Evolutionary conservation across 2,329 filamentous ascomycete genomes (phyloP).

Genomic region (Lecanicillium sp.): DNA sequence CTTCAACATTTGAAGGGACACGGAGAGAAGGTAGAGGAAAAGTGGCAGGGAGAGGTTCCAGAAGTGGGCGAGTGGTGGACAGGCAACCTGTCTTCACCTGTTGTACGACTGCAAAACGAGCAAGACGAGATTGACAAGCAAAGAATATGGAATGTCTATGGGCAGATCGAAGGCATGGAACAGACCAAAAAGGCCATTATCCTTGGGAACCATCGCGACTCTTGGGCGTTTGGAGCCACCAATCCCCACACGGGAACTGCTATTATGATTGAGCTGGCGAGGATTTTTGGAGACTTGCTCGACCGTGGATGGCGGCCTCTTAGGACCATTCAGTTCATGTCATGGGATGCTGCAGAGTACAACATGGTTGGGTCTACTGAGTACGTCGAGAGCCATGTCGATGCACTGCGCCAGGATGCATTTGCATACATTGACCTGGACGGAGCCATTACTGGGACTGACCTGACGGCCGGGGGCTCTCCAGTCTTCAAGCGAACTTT

Average conservation of each 20-base stretch:
- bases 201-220: conserved; percentile 87
- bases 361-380: conserved; percentile 93
- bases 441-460: conserved; percentile 64
- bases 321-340: conserved; percentile 93
- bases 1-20: conserved; percentile 68
- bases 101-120: conserved; percentile 74
- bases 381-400: conserved; percentile 79
- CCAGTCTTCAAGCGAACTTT: conserved; percentile 71
- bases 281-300: conserved; percentile 73
- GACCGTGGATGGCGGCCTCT: conserved; percentile 78
- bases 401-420: conserved; percentile 62
- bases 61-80: conserved; percentile 77
- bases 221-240: conserved; percentile 81
- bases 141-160: conserved; percentile 87
- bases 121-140: conserved; percentile 79
- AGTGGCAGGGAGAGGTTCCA: conserved; percentile 72
- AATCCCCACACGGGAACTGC: conserved; percentile 86
- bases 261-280: conserved; percentile 80
- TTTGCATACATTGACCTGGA: conserved; percentile 91
- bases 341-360: conserved; percentile 91
- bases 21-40: conserved; percentile 58
- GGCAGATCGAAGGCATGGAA: conserved; percentile 75
- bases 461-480: conserved; percentile 71
- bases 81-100: conserved; percentile 64
- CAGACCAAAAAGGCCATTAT: conserved; percentile 76